phyloP scores from a whole-genome alignment of 208 protist species.

The Leishmania braziliensis region DNA sequence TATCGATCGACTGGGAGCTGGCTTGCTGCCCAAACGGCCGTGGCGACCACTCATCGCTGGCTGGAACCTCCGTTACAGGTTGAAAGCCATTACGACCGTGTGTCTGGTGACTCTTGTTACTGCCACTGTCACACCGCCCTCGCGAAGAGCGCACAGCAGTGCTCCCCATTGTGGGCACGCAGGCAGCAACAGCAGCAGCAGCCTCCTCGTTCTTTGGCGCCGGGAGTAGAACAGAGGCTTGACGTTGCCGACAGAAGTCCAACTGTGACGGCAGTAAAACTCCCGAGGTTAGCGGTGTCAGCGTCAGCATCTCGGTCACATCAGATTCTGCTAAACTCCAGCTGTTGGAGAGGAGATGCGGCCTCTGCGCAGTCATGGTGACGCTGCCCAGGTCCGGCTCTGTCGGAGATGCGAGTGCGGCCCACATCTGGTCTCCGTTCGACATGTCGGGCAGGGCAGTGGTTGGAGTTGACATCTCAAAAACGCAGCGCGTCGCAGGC shows the following conservation, averaged over 20 bases:
- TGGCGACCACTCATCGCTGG: not conserved
- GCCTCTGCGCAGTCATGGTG: not conserved
- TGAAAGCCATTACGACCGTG: not conserved
- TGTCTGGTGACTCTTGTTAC: not conserved
- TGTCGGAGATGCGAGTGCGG: not conserved
- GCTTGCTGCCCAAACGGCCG: not conserved
- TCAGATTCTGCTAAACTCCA: conserved; percentile 10
- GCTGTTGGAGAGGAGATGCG: not conserved
- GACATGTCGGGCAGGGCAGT: not conserved
- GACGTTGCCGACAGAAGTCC: conserved; percentile 4
- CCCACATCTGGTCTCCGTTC: not conserved
- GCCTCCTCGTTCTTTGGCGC: not conserved
- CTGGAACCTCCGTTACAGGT: not conserved
- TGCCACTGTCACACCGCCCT: not conserved
- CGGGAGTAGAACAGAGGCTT: not conserved
- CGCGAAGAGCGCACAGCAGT: not conserved
- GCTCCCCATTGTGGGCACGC: not conserved
- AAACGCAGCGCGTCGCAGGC: not conserved
- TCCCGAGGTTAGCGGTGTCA: not conserved
- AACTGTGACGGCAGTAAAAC: not conserved
- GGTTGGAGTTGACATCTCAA: not conserved
- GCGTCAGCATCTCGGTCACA: not conserved
- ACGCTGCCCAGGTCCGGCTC: conserved; percentile 3
- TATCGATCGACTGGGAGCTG: not conserved
- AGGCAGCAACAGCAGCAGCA: not conserved